Evolutionary conservation across 208 protist genomes (phyloP), one percentile per base, ranked within the genome.

Genomic region (Trypanosoma theileri): DNA sequence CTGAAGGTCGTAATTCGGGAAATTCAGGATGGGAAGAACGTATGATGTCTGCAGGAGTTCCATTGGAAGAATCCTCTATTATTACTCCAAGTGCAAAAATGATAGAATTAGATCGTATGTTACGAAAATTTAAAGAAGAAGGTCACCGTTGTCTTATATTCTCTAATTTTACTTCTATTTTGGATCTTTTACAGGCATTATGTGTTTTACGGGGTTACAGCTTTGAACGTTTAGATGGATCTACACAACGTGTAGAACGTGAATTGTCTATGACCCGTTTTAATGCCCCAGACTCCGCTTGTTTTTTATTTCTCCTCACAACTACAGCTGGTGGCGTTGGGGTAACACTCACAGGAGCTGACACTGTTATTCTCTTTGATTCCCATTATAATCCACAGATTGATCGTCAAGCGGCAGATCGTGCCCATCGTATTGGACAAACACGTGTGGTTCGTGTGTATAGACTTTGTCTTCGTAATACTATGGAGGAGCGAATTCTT

Each of bases 351-450:
- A 97, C 96, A 0, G 98, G 91, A 4, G 86, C 96, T 9, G 95
- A 98, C 79, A 97, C 93, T 22, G 98, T 98, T 21, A 96, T 99
- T 60, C 87, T 99, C 44, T 98, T 95, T 80, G 98, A 99, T 71
- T 76, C 82, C 3, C 97, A 99, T 75, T 99, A 97, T 91, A 99
- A 99, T 76, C 98, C 98, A 16, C 97, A 99, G 71, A 89, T 98
- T 42, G 98, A 99, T 76, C 81, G 98, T 13, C 98, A 99, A 82
- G 98, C 98, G 12, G 85, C 95, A 26, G 97, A 97, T 40, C 82
- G 98, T 12, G 88, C 85, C 10, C 97, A 99, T 70, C 82, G 97
- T 62, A 98, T 99, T 57, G 98, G 97, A 0, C 97, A 99, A 80
- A 98, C 74, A 8, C 85, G 93, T 16, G 48, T 66, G n/a, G 98